Base-by-base conservation (phyloP, 768 basidiomycete genomes). In the Boletellus emodensis region DNA sequence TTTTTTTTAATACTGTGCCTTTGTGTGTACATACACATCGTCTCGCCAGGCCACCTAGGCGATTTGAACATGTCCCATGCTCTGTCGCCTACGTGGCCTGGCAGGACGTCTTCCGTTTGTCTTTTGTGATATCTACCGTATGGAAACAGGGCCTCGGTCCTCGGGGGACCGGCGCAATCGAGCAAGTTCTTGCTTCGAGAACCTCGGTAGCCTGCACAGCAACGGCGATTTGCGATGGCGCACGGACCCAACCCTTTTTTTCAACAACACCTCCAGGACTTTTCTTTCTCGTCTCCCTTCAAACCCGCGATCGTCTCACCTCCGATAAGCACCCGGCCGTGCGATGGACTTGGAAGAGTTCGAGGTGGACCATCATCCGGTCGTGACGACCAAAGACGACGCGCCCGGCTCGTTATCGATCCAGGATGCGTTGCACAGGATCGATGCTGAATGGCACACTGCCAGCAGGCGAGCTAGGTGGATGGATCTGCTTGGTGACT, bases 401-500 rank as follows among this genome's bases (percentile, higher is more conserved):
- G 7, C 40, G 12, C 28, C 36, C 9, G 2, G 8, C 30, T 46
- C 51, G 34, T 32, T 53, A 34, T 60, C 64, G 34, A 38, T 61
- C 14, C 15, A 46, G 12, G 44, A 60, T 13, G 65, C 72, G 2
- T 46, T 75, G 14, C 48, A 56, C 17, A 54, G 55, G 47, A 47
- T 76, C 7, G 73, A 76, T 54, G 54, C 51, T 13, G 50, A 49
- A 40, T 79, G 78, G 78, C 78, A 72, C 52, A 54, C 62, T 26
- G 61, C 65, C 24, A 67, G 64, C 59, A 66, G 71, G 50, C 52
- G 60, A 24, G 75, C 72, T 12, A 61, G 79, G 49, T 80, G 78
- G 80, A 85, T 87, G 84, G 85, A 87, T 62, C 70, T 87, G 9
- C 66, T 87, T 26, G 83, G 84, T 4, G 85, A 85, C 59, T 87